Evolutionary conservation across 2,329 filamentous ascomycete species (phyloP), one percentile per base, ranked within the genome.

Genomic region (Fusarium floridanum): DNA sequence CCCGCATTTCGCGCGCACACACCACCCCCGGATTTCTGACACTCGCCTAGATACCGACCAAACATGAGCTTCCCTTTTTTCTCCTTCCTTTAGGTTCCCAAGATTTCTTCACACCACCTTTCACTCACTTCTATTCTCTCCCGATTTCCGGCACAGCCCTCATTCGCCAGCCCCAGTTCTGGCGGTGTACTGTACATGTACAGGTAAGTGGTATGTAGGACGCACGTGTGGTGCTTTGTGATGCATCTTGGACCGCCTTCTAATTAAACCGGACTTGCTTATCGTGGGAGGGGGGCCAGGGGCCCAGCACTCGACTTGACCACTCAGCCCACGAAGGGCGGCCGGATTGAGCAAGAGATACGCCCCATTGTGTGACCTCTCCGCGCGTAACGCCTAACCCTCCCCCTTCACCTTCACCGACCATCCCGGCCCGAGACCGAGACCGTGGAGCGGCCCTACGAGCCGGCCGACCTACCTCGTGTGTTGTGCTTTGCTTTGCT

Each of bases 131-230:
- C 63, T 53, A 60, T 61, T 61, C 64, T 45, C 66, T 62, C 72
- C 71, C 76, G 69, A 74, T 68, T 63, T 59, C 72, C 68, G 41
- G 66, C 64, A 32, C 59, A 48, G 16, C 56, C 61, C 64, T 71
- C 57, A 78, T 78, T 78, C 72, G 76, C 24, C 36, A 39, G 63
- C 50, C 8, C 39, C 37, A 20, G 68, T 77, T 53, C 64, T 76
- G 65, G 76, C 76, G 76, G 76, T 78, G 76, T 72, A 76, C 37
- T 50, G 62, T 67, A 43, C 68, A 60, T 48, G 48, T n/a, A 53
- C 48, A 22, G 55, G 55, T 37, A 64, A 41, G 67, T 55, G 39
- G 63, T 37, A 68, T 53, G 36, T 64, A 55, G 45, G 32, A 62
- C 56, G 57, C 59, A 62, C 56, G 69, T 75, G 69, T 75, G 68